phyloP scores from a whole-genome alignment of 257 asterid species.

The Dorcoceras hygrometricum region DNA sequence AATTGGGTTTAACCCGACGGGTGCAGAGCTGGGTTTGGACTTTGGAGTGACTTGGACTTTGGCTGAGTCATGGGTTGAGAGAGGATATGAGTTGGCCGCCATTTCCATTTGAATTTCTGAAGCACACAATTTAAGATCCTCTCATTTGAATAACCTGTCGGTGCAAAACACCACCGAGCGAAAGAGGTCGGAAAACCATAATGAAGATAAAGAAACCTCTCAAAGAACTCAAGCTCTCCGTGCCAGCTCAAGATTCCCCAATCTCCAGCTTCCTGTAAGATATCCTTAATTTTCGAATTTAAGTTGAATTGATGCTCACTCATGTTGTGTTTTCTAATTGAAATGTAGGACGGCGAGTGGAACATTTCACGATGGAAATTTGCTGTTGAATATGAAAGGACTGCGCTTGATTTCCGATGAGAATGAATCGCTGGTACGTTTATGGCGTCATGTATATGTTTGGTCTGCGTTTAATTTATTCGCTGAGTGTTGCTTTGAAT shows the following conservation, averaged over 20 bases:
- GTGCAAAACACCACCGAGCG: slow-evolving; percentile 1
- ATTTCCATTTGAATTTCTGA: background rate
- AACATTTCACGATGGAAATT: slow-evolving; percentile 91
- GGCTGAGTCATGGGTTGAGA: too few relatives aligned
- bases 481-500: too few relatives aligned
- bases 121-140: background rate
- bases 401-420: slow-evolving; percentile 72
- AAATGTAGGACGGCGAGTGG: slow-evolving; percentile 90
- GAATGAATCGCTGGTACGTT: slow-evolving; percentile 53
- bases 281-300: background rate
- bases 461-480: background rate
- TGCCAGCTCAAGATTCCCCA: slow-evolving; percentile 74
- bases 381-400: slow-evolving; percentile 76
- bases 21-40: background rate
- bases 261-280: slow-evolving; percentile 74
- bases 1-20: background rate
- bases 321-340: slow-evolving; percentile 6
- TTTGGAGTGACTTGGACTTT: too few relatives aligned
- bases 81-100: background rate
- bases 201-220: slow-evolving; percentile 88
- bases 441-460: background rate
- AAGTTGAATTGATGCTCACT: background rate
- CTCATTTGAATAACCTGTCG: background rate
- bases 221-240: slow-evolving; percentile 83
- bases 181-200: slow-evolving; percentile 12